phyloP scores from a whole-genome alignment of 192 early-diverging fungal genomes.

The Entomortierella parvispora region DNA sequence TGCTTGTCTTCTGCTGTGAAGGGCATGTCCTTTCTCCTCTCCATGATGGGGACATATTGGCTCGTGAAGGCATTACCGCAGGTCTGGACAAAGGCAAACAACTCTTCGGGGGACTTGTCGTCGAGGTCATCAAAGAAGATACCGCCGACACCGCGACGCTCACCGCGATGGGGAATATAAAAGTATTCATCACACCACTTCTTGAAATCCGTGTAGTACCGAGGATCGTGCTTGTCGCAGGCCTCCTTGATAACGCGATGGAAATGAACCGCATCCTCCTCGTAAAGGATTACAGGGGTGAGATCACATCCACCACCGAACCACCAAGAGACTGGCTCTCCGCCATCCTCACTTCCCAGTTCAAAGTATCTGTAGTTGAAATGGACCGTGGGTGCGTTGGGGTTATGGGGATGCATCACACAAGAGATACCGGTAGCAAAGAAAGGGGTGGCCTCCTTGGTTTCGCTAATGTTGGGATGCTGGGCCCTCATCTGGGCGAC shows the following conservation, averaged over 20 bases:
- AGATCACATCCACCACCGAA: constrained; percentile 98
- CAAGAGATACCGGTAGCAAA: constrained; percentile 92
- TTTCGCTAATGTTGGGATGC: constrained; percentile 67
- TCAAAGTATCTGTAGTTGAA: constrained; percentile 99
- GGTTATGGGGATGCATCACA: constrained; percentile 96
- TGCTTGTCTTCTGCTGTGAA: constrained; percentile 80
- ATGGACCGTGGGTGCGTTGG: constrained; percentile 95
- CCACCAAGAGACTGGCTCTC: constrained; percentile 84
- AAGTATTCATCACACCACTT: constrained; percentile 98
- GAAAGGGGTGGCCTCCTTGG: constrained; percentile 73
- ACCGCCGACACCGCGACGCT: constrained; percentile 94
- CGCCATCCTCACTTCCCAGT: constrained; percentile 67
- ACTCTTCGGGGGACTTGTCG: constrained; percentile 73
- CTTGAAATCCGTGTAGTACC: constrained; percentile 92
- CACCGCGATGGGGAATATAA: constrained; percentile 83
- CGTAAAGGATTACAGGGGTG: constrained; percentile 90
- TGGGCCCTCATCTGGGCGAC: constrained; percentile 92
- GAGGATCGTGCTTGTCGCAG: constrained; percentile 89
- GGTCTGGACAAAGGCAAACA: constrained; percentile 87
- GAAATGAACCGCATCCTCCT: constrained; percentile 94
- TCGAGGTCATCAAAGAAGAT: constrained; percentile 99
- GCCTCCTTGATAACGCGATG: constrained; percentile 90
- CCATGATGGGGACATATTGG: constrained; percentile 91
- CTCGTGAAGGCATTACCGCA: constrained; percentile 83
- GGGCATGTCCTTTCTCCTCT: constrained; percentile 80